Base-by-base conservation (phyloP, 768 basidiomycete species). In the Arthromyces matolae region DNA sequence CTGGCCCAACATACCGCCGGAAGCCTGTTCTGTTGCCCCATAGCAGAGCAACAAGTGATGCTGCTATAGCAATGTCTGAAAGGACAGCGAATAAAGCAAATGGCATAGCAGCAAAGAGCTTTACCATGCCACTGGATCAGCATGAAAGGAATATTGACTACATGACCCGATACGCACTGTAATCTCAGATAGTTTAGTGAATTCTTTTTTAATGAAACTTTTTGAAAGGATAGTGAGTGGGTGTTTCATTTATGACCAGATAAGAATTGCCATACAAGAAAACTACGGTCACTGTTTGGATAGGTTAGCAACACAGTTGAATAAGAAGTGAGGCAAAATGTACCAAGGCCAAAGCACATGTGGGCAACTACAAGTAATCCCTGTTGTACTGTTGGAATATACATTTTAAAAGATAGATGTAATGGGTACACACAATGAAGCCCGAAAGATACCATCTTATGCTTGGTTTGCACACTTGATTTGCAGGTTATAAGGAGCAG, bases 31-130 rank as follows among this genome's bases (percentile, higher is more conserved):
- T 58, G 36, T 60, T 72, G 24, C 66, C 69, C 38, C 68, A 60
- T 9, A 78, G 58, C 18, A 73, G 59, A n/a, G 71, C 52, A 40
- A 73, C 76, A 1, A 78, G 56, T 2, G 71, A 63, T 5, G 39
- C 58, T 9, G 76, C 71, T 40, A 77, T 73, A n/a, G 67, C 43
- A 23, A 74, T 58, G 46, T 78, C 77, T 1, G 75, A 72, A 10
- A 75, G 54, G 1, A 76, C 75, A 1, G 72, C 73, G 40, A 71
- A 68, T 10, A 72, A 43, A 1, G 72, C 73, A 48, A 75, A 73
- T 3, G 75, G 75, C 16, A 69, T 67, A 0, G 71, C 72, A 1
- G 71, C 71, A 33, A 64, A 60, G 7, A 71, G 57, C 72, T 74
- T 49, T 8, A 35, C 9, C 8, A 18, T 7, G 27, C 6, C 7